Base-by-base conservation (phyloP, 2,329 filamentous ascomycete genomes). In the Epicoccum nigrum region DNA sequence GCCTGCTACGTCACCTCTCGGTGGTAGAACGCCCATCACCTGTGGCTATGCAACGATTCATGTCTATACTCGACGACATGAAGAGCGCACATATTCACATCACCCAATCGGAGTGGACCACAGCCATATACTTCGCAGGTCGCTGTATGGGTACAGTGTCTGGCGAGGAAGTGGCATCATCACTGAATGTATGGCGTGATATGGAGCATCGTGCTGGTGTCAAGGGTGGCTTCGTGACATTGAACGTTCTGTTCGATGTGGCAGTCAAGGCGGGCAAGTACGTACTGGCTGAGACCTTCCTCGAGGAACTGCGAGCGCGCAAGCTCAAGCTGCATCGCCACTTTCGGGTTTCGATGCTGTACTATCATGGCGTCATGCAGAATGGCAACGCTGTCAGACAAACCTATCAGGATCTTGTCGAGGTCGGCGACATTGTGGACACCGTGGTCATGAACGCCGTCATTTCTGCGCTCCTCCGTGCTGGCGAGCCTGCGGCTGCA, bases 231-330 rank as follows among this genome's bases (percentile, higher is more conserved):
- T 81, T 85, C 40, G 87, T 92, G n/a, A 96, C 93, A 0, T 95
- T 99, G 74, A 96, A 94, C 68, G 88, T 97, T 38, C 81, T 99
- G 11, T 97, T 96, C 63, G 89, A 97, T 67, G 83, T 91, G 9
- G 91, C 94, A 1, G 84, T 90, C 60, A 95, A 94, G 71, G 86
- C 90, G 0, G 89, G 89, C 31, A 94, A 95, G 66, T 96, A 89
- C 59, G 79, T 80, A 1, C 83, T 97, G 17, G 92, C 92, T 3
- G 89, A 97, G 63, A 89, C 90, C 76, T 83, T 97, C 9, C 85
- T 92, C 62, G 80, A 84, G 49, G 92, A 97, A 74, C 92, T 97
- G 86, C 78, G 81, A 41, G 76, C 71, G 12, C 86, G 94, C 23
- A 82, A 83, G 0, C 76, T 93, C 44, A 71, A 77, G 11, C 86